Conservation (phyloP, 1,284 basidiomycete genomes). For the Cryptococcus sp. region DNA sequence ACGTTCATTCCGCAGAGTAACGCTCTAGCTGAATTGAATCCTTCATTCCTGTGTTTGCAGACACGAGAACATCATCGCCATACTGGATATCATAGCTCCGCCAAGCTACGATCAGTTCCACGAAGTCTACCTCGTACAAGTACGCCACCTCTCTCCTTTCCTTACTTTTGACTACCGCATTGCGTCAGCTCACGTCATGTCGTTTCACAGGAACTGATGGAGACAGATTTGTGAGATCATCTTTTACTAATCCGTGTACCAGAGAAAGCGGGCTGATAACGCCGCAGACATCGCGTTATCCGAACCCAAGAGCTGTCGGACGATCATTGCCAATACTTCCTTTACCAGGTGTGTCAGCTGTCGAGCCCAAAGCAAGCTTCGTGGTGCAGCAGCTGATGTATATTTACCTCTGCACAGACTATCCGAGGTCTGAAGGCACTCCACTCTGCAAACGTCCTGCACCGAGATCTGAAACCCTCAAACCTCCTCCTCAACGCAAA, state of each 20-base stretch:
- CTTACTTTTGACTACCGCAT: background rate
- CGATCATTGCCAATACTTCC: conserved; percentile 93
- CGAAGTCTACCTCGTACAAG: conserved; percentile 73
- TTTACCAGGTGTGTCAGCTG: conserved; percentile 72
- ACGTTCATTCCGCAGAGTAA: background rate
- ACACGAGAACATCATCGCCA: conserved; percentile 79
- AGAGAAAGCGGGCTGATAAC: background rate
- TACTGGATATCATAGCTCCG: conserved; percentile 91
- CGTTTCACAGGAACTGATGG: conserved; percentile 65
- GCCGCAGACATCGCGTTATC: conserved; percentile 63
- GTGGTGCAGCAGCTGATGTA: background rate
- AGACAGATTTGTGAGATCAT: conserved; percentile 63
- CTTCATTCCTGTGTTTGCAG: conserved; percentile 14
- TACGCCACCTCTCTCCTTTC: conserved; percentile 7
- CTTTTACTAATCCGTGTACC: background rate
- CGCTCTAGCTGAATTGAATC: background rate
- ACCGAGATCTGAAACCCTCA: conserved; percentile 88
- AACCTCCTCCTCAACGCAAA: conserved; percentile 91
- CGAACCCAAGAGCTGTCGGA: conserved; percentile 78
- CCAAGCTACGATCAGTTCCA: conserved; percentile 86
- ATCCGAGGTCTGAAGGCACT: conserved; percentile 87
- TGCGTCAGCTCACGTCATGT: background rate
- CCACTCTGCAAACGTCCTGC: conserved; percentile 85
- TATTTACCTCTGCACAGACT: conserved; percentile 57
- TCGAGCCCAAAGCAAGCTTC: background rate